Percentiles rank a stretch among this genome's conserved stretches.
These are phyloP conservation scores for Esteya vermicola DNA, from an alignment of 2,329 filamentous ascomycete species.

Conservation along the genomic window DNA sequence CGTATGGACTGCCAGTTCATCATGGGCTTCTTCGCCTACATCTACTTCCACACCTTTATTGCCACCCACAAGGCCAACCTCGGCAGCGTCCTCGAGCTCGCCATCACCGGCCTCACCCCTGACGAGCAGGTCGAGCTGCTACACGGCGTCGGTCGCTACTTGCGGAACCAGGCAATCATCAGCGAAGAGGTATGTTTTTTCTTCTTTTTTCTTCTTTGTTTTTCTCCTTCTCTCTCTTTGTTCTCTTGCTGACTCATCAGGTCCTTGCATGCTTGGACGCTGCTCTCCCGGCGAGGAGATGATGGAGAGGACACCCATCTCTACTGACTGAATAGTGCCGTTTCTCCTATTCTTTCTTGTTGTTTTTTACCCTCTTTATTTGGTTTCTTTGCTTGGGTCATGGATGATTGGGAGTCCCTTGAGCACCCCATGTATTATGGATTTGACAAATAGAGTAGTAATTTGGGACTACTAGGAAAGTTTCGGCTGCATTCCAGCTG, in stretches of 20 bases:
- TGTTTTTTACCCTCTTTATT: conserved; percentile 1
- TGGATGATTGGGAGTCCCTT: no score
- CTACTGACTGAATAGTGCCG: not conserved
- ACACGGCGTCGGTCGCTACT: conserved; percentile 46
- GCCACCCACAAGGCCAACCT: conserved; percentile 75
- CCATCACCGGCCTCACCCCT: conserved; percentile 72
- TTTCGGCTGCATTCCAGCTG: no score
- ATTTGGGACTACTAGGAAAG: not conserved
- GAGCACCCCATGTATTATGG: conserved; percentile 5
- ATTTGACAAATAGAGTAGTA: conserved; percentile 4
- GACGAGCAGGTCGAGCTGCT: conserved; percentile 84
- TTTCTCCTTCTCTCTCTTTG: not conserved
- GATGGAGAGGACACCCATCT: not conserved
- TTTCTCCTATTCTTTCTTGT: not conserved
- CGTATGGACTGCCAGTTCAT: conserved; percentile 99
- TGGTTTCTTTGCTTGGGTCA: no score
- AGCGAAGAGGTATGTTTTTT: conserved; percentile 19
- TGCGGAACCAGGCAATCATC: conserved; percentile 47
- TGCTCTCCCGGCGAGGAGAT: conserved; percentile 10
- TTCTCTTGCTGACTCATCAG: conserved; percentile 5
- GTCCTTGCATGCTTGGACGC: conserved; percentile 11
- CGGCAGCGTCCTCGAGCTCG: conserved; percentile 77
- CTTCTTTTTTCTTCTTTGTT: not conserved
- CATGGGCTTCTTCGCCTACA: conserved; percentile 97
- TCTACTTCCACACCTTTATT: conserved; percentile 98